These are phyloP conservation scores for Aschersonia sp. DNA, from an alignment of 2,329 filamentous ascomycete species.

Conservation along the genomic window DNA sequence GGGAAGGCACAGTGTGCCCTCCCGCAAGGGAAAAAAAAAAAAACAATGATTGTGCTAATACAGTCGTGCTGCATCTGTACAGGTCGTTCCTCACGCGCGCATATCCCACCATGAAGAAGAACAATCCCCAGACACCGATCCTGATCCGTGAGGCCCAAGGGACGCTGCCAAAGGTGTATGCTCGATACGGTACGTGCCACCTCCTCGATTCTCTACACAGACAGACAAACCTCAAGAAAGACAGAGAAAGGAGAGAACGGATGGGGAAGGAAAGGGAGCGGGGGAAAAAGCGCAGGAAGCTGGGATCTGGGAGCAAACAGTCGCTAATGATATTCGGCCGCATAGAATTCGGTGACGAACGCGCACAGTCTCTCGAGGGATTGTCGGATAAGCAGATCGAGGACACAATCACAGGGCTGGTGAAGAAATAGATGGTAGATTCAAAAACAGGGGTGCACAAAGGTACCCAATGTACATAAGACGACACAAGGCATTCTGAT, in stretches of 20 bases:
- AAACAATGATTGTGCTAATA: constrained; percentile 10
- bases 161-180: constrained; percentile 74
- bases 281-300: no score
- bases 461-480: no score
- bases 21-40: no score
- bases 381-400: constrained; percentile 47
- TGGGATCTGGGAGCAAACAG: no score
- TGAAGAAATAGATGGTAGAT: constrained; percentile 20
- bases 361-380: constrained; percentile 41
- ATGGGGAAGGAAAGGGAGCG: no score
- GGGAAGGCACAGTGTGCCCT: no score
- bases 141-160: constrained; percentile 84
- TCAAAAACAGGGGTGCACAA: background rate
- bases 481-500: background rate
- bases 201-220: background rate
- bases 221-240: no score
- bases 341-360: constrained; percentile 41
- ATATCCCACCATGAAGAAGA: constrained; percentile 98
- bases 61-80: background rate
- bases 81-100: constrained; percentile 82
- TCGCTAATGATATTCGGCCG: no score
- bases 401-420: constrained; percentile 38
- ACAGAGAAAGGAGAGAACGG: no score
- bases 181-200: constrained; percentile 61
- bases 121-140: constrained; percentile 89